A percentile compares a stretch with the other conserved stretches of the same genome.
Evolutionary conservation across 257 asterid species (phyloP).

Genomic region (Scutellaria baicalensis): DNA sequence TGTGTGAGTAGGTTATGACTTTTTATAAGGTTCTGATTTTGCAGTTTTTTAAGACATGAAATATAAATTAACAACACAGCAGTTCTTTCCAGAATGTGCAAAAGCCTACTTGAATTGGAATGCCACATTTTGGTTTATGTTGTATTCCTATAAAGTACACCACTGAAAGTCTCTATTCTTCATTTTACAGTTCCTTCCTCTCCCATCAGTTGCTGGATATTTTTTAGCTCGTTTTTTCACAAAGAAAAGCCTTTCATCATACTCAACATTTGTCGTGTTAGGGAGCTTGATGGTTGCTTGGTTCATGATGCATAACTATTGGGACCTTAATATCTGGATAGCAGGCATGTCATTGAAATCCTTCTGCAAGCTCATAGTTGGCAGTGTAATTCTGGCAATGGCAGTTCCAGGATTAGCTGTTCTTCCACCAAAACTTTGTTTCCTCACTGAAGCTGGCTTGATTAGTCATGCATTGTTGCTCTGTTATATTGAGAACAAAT

Average conservation of each 20-base stretch:
- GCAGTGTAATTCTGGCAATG: slow-evolving; percentile 84
- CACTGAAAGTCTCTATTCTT: slow-evolving; percentile 15
- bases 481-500: slow-evolving; percentile 79
- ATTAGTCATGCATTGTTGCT: slow-evolving; percentile 79
- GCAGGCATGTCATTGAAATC: slow-evolving; percentile 97
- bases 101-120: slow-evolving; percentile 3
- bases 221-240: slow-evolving; percentile 93
- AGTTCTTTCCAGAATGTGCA: background rate
- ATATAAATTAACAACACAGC: background rate
- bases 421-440: slow-evolving; percentile 70
- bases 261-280: slow-evolving; percentile 78
- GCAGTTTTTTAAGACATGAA: background rate
- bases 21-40: background rate
- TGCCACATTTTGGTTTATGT: slow-evolving; percentile 3
- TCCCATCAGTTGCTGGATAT: slow-evolving; percentile 89
- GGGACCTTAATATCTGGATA: slow-evolving; percentile 98
- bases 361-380: slow-evolving; percentile 94
- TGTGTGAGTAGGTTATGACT: background rate
- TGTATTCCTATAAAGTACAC: background rate
- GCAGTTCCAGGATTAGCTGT: slow-evolving; percentile 90
- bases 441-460: slow-evolving; percentile 76
- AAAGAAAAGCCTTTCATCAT: slow-evolving; percentile 77
- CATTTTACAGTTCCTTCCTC: slow-evolving; percentile 80
- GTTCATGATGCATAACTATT: slow-evolving; percentile 96
- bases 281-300: slow-evolving; percentile 94